phyloP scores from a whole-genome alignment of 768 basidiomycete species.

The Coprinopsis strossmayeri region DNA sequence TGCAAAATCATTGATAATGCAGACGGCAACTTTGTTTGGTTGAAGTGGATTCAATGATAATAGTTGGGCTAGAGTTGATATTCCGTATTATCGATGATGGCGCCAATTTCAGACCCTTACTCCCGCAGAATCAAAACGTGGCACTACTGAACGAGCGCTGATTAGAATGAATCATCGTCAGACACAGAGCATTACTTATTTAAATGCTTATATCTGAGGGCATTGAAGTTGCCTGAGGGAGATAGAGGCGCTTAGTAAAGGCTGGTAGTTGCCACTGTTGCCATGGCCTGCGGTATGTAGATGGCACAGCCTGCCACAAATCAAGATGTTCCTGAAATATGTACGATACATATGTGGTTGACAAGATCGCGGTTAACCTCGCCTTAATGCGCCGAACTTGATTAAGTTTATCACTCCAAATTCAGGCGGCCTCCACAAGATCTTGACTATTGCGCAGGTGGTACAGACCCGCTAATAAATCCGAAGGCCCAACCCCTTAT shows the following conservation, averaged over 20 bases:
- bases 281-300: too few relatives aligned
- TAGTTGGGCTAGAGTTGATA: slow-evolving; percentile 12
- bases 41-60: slow-evolving; percentile 54
- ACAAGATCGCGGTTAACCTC: not conserved
- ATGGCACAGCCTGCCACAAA: too few relatives aligned
- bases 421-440: not conserved
- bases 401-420: not conserved
- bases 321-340: not conserved
- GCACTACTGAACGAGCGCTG: not conserved
- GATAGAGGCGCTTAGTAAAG: not conserved
- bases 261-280: too few relatives aligned
- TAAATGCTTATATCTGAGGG: not conserved
- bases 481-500: too few relatives aligned
- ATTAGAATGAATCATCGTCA: slow-evolving; percentile 8
- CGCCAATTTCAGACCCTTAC: slow-evolving; percentile 9
- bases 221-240: not conserved
- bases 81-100: slow-evolving; percentile 13
- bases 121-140: not conserved
- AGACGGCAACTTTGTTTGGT: slow-evolving; percentile 54
- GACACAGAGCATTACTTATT: not conserved
- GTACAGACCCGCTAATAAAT: too few relatives aligned
- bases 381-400: not conserved
- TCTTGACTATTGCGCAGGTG: too few relatives aligned
- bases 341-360: not conserved
- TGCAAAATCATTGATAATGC: slow-evolving; percentile 56